A percentile compares a stretch with the other conserved stretches of the same genome.
These are phyloP conservation scores for Puccinia triticina DNA, from an alignment of 1,284 basidiomycete genomes.

Conservation along the genomic window DNA sequence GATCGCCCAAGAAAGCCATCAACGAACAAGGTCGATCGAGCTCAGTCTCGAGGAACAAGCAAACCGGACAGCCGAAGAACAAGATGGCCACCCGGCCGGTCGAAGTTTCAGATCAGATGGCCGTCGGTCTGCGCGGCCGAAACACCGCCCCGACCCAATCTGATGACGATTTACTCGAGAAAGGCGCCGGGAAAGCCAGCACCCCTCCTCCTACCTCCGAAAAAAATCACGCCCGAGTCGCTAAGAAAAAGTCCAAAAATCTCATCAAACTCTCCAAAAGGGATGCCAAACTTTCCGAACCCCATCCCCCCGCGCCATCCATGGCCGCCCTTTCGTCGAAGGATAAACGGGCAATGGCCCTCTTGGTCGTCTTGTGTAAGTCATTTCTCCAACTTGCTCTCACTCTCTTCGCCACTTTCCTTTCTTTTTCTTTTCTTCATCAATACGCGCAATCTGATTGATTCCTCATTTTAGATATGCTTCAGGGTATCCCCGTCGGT, in stretches of 20 bases:
- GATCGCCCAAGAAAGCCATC: neutral
- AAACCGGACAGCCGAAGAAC: neutral
- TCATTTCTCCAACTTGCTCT: neutral
- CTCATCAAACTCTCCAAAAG: slow-evolving; percentile 18
- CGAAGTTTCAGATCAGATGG: slow-evolving; percentile 11
- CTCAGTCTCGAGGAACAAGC: slow-evolving; percentile 10
- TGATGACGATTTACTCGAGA: slow-evolving; percentile 27
- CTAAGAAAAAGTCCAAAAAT: slow-evolving; percentile 8
- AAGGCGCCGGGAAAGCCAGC: neutral
- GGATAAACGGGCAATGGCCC: slow-evolving; percentile 57
- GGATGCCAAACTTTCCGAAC: slow-evolving; percentile 20
- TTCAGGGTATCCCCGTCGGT: slow-evolving; percentile 94
- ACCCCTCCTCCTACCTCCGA: neutral
- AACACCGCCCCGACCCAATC: slow-evolving; percentile 2
- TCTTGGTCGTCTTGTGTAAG: slow-evolving; percentile 45
- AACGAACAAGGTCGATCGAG: neutral
- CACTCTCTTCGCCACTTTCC: neutral
- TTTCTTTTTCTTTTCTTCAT: neutral
- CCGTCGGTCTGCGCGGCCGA: slow-evolving; percentile 20
- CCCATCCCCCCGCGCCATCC: slow-evolving; percentile 56
- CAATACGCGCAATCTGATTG: too few species aligned
- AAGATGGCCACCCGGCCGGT: slow-evolving; percentile 14
- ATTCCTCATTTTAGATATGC: slow-evolving; percentile 67
- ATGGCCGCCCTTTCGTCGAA: slow-evolving; percentile 53
- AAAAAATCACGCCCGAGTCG: neutral